phyloP scores from a whole-genome alignment of 2,329 filamentous ascomycete genomes.

The Gaeumannomyces sp. region DNA sequence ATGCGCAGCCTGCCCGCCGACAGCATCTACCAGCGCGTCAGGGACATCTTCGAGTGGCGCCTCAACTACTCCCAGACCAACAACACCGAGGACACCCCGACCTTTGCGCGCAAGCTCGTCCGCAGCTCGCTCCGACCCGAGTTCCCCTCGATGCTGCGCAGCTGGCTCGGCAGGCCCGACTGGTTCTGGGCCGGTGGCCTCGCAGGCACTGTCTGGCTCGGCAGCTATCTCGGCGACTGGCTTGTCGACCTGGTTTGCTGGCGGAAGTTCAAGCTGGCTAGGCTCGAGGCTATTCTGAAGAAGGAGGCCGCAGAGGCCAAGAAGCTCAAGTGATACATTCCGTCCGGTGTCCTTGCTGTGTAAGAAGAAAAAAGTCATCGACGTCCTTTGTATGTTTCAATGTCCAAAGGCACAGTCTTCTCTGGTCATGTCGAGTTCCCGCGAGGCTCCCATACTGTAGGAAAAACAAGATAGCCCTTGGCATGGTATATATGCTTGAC shows the following conservation, averaged over 20 bases:
- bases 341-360: not conserved
- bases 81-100: slow-evolving; percentile 36
- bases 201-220: slow-evolving; percentile 23
- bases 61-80: slow-evolving; percentile 43
- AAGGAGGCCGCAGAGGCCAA: slow-evolving; percentile 19
- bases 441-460: no score
- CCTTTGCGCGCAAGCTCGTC: slow-evolving; percentile 38
- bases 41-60: slow-evolving; percentile 39
- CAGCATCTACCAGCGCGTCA: slow-evolving; percentile 42
- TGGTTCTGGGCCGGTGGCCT: slow-evolving; percentile 36
- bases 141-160: slow-evolving; percentile 22
- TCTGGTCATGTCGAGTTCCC: no score
- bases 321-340: slow-evolving; percentile 11
- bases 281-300: slow-evolving; percentile 25
- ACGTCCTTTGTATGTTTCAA: not conserved
- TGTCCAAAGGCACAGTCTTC: not conserved
- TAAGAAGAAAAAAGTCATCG: not conserved
- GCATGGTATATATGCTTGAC: no score
- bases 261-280: slow-evolving; percentile 27
- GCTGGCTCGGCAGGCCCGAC: slow-evolving; percentile 34
- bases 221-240: slow-evolving; percentile 30
- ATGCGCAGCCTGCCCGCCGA: slow-evolving; percentile 35
- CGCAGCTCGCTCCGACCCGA: slow-evolving; percentile 32
- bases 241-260: slow-evolving; percentile 27
- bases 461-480: no score